These are phyloP conservation scores for Kwoniella pini DNA, from an alignment of 768 basidiomycete genomes.

Conservation along the genomic window DNA sequence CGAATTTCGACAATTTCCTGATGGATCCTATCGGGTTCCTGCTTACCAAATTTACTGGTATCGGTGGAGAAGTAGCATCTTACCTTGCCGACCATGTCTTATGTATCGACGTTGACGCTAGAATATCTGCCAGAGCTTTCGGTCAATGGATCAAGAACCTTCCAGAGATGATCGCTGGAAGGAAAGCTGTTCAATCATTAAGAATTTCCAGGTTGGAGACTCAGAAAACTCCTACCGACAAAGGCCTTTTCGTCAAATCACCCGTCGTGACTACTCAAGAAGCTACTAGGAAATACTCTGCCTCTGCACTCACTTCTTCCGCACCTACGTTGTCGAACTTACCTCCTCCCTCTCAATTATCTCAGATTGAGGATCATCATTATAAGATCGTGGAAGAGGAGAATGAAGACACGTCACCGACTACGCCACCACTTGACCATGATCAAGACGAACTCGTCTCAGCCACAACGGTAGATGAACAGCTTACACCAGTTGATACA, in stretches of 20 bases:
- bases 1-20: slow-evolving; percentile 74
- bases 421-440: slow-evolving; percentile 35
- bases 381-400: slow-evolving; percentile 6
- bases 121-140: slow-evolving; percentile 79
- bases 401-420: neutral
- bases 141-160: slow-evolving; percentile 81
- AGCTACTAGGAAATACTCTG: slow-evolving; percentile 31
- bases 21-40: slow-evolving; percentile 81
- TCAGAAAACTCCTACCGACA: slow-evolving; percentile 13
- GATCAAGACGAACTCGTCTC: slow-evolving; percentile 36
- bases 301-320: slow-evolving; percentile 41
- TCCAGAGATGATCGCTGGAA: slow-evolving; percentile 65
- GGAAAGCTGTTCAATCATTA: slow-evolving; percentile 44
- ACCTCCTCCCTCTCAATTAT: slow-evolving; percentile 23
- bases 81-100: slow-evolving; percentile 84
- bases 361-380: neutral
- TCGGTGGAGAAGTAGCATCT: slow-evolving; percentile 69
- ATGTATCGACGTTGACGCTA: slow-evolving; percentile 67
- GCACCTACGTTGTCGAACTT: slow-evolving; percentile 27
- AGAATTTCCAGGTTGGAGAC: slow-evolving; percentile 32
- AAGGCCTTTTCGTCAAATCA: slow-evolving; percentile 39
- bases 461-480: slow-evolving; percentile 39
- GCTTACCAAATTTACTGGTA: slow-evolving; percentile 77
- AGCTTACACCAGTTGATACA: slow-evolving; percentile 33
- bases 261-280: slow-evolving; percentile 27